A percentile compares a stretch with the other conserved stretches of the same genome.
phyloP scores from a whole-genome alignment of 495 filamentous ascomycete genomes.

The Podospora bellae-mahoneyi region DNA sequence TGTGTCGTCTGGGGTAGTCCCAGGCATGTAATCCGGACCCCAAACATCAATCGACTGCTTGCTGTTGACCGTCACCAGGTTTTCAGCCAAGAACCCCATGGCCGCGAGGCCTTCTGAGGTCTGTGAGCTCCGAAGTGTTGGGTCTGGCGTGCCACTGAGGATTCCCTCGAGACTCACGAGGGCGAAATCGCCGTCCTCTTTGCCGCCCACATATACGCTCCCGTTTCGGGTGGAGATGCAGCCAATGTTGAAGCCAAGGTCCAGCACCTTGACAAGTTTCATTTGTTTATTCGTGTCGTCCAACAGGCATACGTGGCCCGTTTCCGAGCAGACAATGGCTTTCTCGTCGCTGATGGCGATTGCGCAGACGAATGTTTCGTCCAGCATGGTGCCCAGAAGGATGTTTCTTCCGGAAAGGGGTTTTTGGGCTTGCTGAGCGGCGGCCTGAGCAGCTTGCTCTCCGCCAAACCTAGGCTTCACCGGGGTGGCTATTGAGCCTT shows the following conservation, averaged over 20 bases:
- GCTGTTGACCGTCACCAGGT: constrained; percentile 72
- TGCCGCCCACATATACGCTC: constrained; percentile 42
- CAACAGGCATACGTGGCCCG: constrained; percentile 71
- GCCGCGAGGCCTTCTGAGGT: constrained; percentile 48
- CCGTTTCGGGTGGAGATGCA: constrained; percentile 54
- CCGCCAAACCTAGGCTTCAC: constrained; percentile 45
- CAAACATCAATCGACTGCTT: constrained; percentile 69
- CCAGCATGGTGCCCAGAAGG: constrained; percentile 71
- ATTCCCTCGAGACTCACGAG: constrained; percentile 41
- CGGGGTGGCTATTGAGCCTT: constrained; percentile 45
- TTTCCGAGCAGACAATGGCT: constrained; percentile 68
- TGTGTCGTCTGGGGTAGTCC: constrained; percentile 26
- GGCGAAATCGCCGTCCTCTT: constrained; percentile 40
- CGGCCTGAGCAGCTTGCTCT: constrained; percentile 35
- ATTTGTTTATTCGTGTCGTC: constrained; percentile 71
- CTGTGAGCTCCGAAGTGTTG: constrained; percentile 29
- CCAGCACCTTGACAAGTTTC: constrained; percentile 60
- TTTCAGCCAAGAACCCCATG: constrained; percentile 64
- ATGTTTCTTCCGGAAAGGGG: constrained; percentile 63
- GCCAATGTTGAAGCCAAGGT: constrained; percentile 59
- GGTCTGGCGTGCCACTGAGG: constrained; percentile 29
- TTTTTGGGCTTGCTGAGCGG: constrained; percentile 39
- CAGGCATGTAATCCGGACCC: constrained; percentile 40
- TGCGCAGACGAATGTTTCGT: constrained; percentile 79
- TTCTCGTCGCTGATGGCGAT: constrained; percentile 66